phyloP scores from a whole-genome alignment of 2,329 filamentous ascomycete species.

The Colletotrichum horii region DNA sequence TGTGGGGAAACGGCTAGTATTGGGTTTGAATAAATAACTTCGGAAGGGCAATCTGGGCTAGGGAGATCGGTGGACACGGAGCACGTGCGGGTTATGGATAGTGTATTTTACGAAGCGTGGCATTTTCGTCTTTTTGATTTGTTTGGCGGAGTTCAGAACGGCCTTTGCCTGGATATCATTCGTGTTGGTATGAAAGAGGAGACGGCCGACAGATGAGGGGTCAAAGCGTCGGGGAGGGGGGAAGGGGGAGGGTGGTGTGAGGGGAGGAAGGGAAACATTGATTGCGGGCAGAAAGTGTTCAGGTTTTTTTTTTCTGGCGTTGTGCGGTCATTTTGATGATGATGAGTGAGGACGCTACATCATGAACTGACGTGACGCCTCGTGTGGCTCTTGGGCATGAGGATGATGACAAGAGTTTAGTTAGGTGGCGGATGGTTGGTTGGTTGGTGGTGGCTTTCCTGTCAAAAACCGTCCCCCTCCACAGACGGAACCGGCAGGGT shows the following conservation, averaged over 20 bases:
- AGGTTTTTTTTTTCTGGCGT: background rate
- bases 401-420: background rate
- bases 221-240: constrained; percentile 1
- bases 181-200: background rate
- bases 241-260: background rate
- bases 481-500: background rate
- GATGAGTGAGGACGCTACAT: background rate
- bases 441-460: background rate
- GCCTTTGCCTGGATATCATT: background rate
- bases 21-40: background rate
- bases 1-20: background rate
- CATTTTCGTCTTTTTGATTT: background rate
- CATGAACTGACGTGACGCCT: background rate
- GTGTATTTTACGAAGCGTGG: background rate
- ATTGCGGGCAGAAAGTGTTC: background rate
- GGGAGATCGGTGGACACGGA: background rate
- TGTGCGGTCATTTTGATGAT: background rate
- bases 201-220: background rate
- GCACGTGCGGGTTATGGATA: background rate
- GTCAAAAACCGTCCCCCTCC: background rate
- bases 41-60: background rate
- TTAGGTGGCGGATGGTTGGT: background rate
- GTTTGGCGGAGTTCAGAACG: background rate
- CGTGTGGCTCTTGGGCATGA: background rate
- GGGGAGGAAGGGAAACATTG: background rate